Percentiles rank a stretch among this genome's conserved stretches.
Evolutionary conservation across 202 grass and related monocot genomes (phyloP).

Genomic region (Carex arenaria): DNA sequence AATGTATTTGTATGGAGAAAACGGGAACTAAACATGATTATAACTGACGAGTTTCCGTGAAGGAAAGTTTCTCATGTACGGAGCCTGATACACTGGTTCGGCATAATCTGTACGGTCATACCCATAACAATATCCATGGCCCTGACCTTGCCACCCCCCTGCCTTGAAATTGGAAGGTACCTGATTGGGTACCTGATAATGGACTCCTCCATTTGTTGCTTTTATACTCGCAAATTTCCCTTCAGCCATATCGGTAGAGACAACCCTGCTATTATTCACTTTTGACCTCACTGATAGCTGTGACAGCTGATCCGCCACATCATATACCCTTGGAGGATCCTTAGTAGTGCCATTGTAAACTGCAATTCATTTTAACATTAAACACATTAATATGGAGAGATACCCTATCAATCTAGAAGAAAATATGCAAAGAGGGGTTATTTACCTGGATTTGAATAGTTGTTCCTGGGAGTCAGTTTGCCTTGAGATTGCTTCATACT

Average conservation of each 20-base stretch:
- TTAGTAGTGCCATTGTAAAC: constrained; percentile 35
- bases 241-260: constrained; percentile 27
- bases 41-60: constrained; percentile 68
- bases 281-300: constrained; percentile 49
- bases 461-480: constrained; percentile 1
- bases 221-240: constrained; percentile 21
- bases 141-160: constrained; percentile 38
- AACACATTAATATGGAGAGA: background rate
- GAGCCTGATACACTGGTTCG: constrained; percentile 39
- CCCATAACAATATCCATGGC: background rate
- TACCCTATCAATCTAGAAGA: background rate
- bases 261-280: constrained; percentile 28
- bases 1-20: background rate
- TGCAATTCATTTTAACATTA: constrained; percentile 13
- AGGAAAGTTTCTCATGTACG: constrained; percentile 43
- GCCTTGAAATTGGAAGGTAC: constrained; percentile 40
- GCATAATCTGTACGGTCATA: constrained; percentile 8
- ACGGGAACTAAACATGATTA: constrained; percentile 16
- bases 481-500: constrained; percentile 37
- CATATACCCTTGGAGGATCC: constrained; percentile 35
- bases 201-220: constrained; percentile 16
- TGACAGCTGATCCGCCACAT: constrained; percentile 53
- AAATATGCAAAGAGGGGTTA: background rate
- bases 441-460: background rate
- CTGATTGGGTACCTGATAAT: background rate